Conservation (phyloP, 331 rosid genomes). For the Spiraea crenata region DNA sequence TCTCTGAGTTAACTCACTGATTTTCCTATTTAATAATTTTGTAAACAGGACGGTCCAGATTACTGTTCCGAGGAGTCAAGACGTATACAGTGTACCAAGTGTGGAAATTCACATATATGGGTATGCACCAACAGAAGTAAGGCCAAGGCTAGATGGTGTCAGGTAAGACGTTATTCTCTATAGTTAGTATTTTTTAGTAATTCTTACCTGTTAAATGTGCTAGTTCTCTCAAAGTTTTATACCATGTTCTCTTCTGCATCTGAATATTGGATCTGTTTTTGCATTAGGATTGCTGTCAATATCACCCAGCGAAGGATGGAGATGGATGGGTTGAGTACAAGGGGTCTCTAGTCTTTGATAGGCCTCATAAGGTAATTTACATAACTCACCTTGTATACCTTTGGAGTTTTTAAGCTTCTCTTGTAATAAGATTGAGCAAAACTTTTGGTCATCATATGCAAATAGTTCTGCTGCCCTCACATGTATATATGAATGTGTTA, state of each 20-base stretch:
- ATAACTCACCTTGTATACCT: neutral
- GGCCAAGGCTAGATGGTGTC: slow-evolving; percentile 98
- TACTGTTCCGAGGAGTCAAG: slow-evolving; percentile 89
- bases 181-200: slow-evolving; percentile 11
- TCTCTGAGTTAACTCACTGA: slow-evolving; percentile 9
- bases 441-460: neutral
- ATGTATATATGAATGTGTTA: neutral
- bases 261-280: slow-evolving; percentile 29
- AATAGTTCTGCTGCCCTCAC: neutral
- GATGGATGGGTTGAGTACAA: slow-evolving; percentile 98
- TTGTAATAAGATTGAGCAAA: neutral
- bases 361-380: slow-evolving; percentile 72
- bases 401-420: neutral
- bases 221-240: neutral
- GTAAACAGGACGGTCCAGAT: slow-evolving; percentile 59
- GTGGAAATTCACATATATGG: slow-evolving; percentile 97
- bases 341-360: slow-evolving; percentile 80
- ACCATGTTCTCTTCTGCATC: neutral
- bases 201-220: slow-evolving; percentile 13
- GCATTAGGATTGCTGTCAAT: slow-evolving; percentile 90
- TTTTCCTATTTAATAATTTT: neutral
- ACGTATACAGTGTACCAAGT: slow-evolving; percentile 92
- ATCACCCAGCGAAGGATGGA: slow-evolving; percentile 99
- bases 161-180: slow-evolving; percentile 51
- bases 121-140: slow-evolving; percentile 90